Evolutionary conservation across 179 eudicot genomes (phyloP), one percentile per base, ranked within the genome.

Genomic region (Amaranthus tricolor): DNA sequence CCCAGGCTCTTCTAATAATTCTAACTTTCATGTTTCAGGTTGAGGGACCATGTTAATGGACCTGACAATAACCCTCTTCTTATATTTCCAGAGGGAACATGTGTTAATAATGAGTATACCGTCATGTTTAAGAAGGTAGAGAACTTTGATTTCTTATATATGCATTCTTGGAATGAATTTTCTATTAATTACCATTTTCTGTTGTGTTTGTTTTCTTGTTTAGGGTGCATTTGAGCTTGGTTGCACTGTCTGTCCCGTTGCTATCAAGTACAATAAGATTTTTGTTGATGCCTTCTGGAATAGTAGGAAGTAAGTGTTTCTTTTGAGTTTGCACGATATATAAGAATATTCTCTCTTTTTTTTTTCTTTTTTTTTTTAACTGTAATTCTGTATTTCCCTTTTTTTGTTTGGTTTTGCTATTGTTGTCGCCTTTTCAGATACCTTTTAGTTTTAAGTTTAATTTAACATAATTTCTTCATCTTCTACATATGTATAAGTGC

Each of bases 211-310:
- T 66, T 69, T 62, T 61, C 52, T 17, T 40, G 60, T 78, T 52
- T 76, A 96, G 99, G 99, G 99, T 76, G 96, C 97, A 14, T 96
- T 96, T 84, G 99, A 96, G 84, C 96, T 96, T 55, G 98, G 86
- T 74, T 87, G 91, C 86, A 90, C 98, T 49, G 97, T 96, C 61
- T 93, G 98, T 76, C 99, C 99, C 0, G 82, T 96, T 20, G 99
- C 99, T 61, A 89, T 96, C 86, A 96, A 96, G 88, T 96, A 96
- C 89, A 93, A 96, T 90, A 96, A 96, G 81, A 89, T 96, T 21
- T 93, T 93, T 77, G 98, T 91, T 55, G 98, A 93, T 82, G 99
- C 99, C 77, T 96, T 96, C 71, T 96, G 98, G 99, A 93, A 93
- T 80, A 93, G 98, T 73, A 77, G 86, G 69, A 93, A 96, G 99